phyloP scores from a whole-genome alignment of 352 stramenopile species.

The Pythium vanterpoolii region DNA sequence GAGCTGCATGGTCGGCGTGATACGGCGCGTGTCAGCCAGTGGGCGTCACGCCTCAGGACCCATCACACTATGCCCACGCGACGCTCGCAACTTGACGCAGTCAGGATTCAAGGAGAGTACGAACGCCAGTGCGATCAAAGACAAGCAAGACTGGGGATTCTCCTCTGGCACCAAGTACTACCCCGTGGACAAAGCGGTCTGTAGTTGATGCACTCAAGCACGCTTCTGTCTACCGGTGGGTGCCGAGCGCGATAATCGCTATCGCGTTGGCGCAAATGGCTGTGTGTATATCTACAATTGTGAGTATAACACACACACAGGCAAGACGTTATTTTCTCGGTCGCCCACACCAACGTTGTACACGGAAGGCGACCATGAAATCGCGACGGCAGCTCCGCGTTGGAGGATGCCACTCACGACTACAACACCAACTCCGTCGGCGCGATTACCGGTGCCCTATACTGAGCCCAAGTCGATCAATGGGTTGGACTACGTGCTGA shows the following conservation, averaged over 20 bases:
- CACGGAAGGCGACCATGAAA: background rate
- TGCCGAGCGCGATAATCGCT: slow-evolving; percentile 8
- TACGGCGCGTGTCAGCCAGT: background rate
- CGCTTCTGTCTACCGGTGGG: background rate
- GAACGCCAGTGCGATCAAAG: background rate
- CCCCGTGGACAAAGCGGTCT: slow-evolving; percentile 3
- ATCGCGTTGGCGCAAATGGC: slow-evolving; percentile 11
- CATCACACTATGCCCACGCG: background rate
- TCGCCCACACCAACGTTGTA: background rate
- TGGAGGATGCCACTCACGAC: background rate
- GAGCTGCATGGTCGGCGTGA: slow-evolving; percentile 5
- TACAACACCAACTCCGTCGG: background rate
- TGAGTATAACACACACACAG: slow-evolving; percentile 3
- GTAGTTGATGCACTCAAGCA: slow-evolving; percentile 3
- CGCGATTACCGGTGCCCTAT: background rate
- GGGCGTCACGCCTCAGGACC: background rate
- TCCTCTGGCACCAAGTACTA: slow-evolving; percentile 9
- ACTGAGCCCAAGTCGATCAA: background rate
- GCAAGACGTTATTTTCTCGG: background rate
- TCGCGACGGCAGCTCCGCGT: background rate
- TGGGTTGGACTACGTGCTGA: background rate
- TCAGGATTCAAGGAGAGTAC: background rate
- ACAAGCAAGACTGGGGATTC: slow-evolving; percentile 6
- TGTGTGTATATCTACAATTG: slow-evolving; percentile 19
- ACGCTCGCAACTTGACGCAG: background rate